These are phyloP conservation scores for Thymus mandschuricus DNA, from an alignment of 257 asterid species.

Conservation along the genomic window DNA sequence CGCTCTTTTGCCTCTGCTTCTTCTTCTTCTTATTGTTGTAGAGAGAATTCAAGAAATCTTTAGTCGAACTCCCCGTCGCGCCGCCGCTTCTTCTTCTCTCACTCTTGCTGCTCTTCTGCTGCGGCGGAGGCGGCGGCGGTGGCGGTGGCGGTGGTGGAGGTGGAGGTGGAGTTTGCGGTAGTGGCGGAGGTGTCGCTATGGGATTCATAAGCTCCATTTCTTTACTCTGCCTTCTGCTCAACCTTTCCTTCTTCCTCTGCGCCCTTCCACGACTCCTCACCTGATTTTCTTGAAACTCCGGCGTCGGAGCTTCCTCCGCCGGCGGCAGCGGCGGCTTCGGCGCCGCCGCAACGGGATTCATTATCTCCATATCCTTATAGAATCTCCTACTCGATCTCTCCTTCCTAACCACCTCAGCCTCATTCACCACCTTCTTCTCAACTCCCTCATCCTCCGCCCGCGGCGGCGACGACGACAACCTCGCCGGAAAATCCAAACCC, in stretches of 20 bases:
- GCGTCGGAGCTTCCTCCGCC: conserved; percentile 33
- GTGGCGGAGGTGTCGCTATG: conserved; percentile 33
- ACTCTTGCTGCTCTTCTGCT: conserved; percentile 46
- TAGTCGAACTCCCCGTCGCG: conserved; percentile 56
- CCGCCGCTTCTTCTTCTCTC: conserved; percentile 62
- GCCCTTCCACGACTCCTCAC: conserved; percentile 37
- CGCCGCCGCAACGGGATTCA: conserved; percentile 37
- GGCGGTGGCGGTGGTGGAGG: conserved; percentile 47
- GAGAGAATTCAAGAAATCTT: conserved; percentile 73
- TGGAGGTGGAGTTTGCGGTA: conserved; percentile 50
- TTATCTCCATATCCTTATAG: conserved; percentile 36
- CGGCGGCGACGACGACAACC: conserved; percentile 21
- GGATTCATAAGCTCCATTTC: conserved; percentile 36
- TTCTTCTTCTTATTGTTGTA: conserved; percentile 75
- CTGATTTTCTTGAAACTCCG: conserved; percentile 36
- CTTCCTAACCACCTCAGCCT: conserved; percentile 29
- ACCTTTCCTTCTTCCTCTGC: conserved; percentile 46
- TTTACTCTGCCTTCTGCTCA: conserved; percentile 37
- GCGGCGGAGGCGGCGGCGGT: conserved; percentile 46
- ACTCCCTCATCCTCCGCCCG: conserved; percentile 25
- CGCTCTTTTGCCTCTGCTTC: conserved; percentile 70
- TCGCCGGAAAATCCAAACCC: conserved; percentile 15
- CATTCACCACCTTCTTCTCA: conserved; percentile 11
- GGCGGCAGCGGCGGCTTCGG: conserved; percentile 43
- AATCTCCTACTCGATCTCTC: conserved; percentile 47